These are phyloP conservation scores for Podospora bellae-mahoneyi DNA, from an alignment of 495 filamentous ascomycete genomes.

Conservation along the genomic window DNA sequence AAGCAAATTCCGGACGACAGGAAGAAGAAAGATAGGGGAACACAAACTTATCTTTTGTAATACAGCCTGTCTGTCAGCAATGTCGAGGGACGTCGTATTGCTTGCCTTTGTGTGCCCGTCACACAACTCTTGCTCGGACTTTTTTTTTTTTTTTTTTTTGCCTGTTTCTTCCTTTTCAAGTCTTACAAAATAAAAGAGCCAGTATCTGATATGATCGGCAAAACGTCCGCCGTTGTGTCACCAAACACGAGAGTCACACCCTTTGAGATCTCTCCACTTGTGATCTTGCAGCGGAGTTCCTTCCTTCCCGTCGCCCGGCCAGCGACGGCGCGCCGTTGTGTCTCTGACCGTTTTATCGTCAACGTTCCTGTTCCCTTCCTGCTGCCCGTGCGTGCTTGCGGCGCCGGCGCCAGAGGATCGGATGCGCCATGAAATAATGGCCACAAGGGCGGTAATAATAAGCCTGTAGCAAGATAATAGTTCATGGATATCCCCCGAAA, in stretches of 20 bases:
- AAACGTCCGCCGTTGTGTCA: neutral
- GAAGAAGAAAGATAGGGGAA: neutral
- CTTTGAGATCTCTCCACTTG: neutral
- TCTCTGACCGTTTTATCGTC: neutral
- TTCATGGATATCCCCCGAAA: neutral
- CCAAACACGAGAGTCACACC: neutral
- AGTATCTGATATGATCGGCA: neutral
- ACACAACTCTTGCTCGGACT: neutral
- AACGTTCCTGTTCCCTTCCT: neutral
- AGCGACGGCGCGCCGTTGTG: neutral
- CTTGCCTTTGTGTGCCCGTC: neutral
- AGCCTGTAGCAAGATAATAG: neutral
- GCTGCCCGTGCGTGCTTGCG: no score
- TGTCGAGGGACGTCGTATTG: conserved; percentile 5
- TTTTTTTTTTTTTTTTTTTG: neutral
- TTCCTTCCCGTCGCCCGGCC: neutral
- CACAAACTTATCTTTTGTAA: neutral
- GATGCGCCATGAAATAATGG: no score
- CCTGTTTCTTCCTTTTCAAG: neutral
- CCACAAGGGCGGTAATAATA: neutral
- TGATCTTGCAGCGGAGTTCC: conserved; percentile 9
- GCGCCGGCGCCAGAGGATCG: no score
- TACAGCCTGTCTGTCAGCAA: neutral
- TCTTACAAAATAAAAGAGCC: neutral
- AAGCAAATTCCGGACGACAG: neutral